Percentiles rank a stretch among this genome's conserved stretches.
phyloP scores from a whole-genome alignment of 345 rosid species.

The Dipteronia dyeriana region DNA sequence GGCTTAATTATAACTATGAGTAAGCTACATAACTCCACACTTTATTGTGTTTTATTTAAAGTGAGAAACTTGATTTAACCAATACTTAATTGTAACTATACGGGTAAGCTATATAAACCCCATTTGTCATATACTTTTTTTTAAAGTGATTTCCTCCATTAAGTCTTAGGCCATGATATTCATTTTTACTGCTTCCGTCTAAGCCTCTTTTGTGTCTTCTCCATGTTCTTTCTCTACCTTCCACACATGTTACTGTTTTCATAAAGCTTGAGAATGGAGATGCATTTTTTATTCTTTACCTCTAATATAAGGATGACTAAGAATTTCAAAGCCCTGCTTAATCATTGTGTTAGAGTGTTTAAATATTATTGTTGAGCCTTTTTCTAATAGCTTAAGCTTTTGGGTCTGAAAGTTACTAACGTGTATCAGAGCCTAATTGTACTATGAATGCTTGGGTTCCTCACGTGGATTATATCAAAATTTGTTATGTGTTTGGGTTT shows the following conservation, averaged over 20 bases:
- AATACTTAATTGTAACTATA: neutral
- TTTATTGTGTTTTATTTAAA: no score
- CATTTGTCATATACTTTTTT: neutral
- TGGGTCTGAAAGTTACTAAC: neutral
- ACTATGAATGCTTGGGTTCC: neutral
- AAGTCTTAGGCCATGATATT: neutral
- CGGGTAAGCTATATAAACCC: neutral
- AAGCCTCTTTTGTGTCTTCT: neutral
- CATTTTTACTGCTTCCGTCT: neutral
- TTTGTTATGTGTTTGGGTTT: neutral
- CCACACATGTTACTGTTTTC: neutral
- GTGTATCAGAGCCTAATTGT: neutral
- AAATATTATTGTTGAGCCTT: neutral
- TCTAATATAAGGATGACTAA: neutral
- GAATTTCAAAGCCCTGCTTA: neutral
- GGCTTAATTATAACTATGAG: neutral
- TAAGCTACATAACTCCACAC: no score
- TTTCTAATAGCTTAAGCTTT: neutral
- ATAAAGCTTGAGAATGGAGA: neutral
- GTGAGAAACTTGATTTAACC: neutral
- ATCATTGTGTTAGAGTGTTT: neutral
- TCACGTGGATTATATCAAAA: neutral
- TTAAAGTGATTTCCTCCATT: neutral
- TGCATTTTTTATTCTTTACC: neutral
- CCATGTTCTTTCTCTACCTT: neutral